Conservation (phyloP, 768 basidiomycete genomes). For the Panaeolus cyanescens region DNA sequence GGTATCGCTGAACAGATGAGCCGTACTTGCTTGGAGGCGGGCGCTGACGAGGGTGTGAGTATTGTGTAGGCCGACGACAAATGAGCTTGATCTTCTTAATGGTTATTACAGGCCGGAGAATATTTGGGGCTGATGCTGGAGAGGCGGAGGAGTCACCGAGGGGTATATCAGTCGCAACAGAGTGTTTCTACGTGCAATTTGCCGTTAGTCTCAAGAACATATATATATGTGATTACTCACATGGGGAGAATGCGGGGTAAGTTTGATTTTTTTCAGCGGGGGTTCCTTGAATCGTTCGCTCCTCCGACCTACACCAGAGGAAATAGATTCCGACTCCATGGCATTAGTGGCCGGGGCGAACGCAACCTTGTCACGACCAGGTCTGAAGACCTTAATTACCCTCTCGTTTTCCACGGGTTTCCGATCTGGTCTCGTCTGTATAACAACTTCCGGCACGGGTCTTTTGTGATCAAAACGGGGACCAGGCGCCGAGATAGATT, state of each 20-base stretch:
- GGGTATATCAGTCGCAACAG: background rate
- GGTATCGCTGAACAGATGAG: conserved; percentile 54
- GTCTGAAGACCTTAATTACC: background rate
- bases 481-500: background rate
- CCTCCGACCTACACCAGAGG: conserved; percentile 6
- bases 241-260: conserved; percentile 10
- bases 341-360: conserved; percentile 8
- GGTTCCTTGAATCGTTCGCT: conserved; percentile 10
- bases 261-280: background rate
- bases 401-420: background rate
- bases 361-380: background rate
- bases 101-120: conserved; percentile 25
- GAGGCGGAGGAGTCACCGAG: conserved; percentile 3
- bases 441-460: background rate
- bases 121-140: conserved; percentile 14
- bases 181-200: background rate
- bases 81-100: conserved; percentile 70
- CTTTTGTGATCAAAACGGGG: background rate
- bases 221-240: conserved; percentile 3
- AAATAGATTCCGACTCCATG: conserved; percentile 11
- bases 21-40: conserved; percentile 54
- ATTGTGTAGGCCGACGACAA: conserved; percentile 59
- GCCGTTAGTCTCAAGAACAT: background rate
- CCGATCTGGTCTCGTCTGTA: background rate
- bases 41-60: conserved; percentile 69